Conservation (phyloP, 495 filamentous ascomycete genomes). For the Baudoinia panamericana region DNA sequence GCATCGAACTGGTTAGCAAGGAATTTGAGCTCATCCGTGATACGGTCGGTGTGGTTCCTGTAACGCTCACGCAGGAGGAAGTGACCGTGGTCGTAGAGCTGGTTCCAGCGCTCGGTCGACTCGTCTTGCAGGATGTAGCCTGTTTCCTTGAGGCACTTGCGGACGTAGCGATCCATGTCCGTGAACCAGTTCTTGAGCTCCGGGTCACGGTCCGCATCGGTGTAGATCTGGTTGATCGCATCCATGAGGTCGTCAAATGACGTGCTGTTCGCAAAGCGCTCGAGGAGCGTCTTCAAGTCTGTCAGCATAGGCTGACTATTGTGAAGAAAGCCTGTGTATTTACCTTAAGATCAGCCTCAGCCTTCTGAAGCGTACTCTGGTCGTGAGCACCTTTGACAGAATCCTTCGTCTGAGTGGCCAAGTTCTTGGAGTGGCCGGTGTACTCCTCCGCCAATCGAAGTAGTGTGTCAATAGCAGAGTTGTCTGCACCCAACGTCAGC, state of each 20-base stretch:
- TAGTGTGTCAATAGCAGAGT: conserved; percentile 75
- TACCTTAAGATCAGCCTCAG: conserved; percentile 72
- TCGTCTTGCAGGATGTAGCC: conserved; percentile 81
- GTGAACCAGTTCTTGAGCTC: conserved; percentile 87
- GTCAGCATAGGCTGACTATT: conserved; percentile 37
- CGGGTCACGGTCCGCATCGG: conserved; percentile 79
- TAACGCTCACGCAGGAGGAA: conserved; percentile 85
- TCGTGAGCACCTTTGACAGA: conserved; percentile 57
- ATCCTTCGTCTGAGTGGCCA: conserved; percentile 48
- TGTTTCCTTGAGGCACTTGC: conserved; percentile 72
- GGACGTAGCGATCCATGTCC: conserved; percentile 59
- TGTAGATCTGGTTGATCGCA: conserved; percentile 74
- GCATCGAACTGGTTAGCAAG: conserved; percentile 75
- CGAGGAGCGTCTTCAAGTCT: conserved; percentile 57
- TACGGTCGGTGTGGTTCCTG: conserved; percentile 69
- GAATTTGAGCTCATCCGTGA: conserved; percentile 84
- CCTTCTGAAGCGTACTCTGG: conserved; percentile 45
- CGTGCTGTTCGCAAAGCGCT: conserved; percentile 92
- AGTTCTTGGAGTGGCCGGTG: conserved; percentile 53
- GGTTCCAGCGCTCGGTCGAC: conserved; percentile 71
- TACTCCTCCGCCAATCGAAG: conserved; percentile 78
- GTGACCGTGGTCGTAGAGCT: conserved; percentile 71
- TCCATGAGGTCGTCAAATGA: conserved; percentile 76
- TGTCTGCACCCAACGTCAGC: conserved; percentile 38
- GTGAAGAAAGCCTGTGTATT: conserved; percentile 27